These are phyloP conservation scores for Kluyveromyces siamensis DNA, from an alignment of 805 yeast genomes.

Conservation along the genomic window DNA sequence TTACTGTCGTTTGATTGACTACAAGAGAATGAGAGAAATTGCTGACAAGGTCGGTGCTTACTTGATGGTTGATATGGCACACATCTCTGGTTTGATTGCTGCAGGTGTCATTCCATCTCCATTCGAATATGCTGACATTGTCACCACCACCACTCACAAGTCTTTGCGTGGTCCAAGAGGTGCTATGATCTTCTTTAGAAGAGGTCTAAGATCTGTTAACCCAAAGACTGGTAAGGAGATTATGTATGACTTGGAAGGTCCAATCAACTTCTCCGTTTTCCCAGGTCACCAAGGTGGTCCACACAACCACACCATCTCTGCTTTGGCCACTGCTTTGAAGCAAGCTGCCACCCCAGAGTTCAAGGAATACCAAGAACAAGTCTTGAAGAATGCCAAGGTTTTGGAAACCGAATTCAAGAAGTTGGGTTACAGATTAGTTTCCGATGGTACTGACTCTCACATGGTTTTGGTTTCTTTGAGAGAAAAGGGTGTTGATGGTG, in stretches of 20 bases:
- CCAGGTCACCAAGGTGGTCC: conserved; percentile 99
- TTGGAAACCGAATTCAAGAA: conserved; percentile 67
- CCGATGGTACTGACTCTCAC: conserved; percentile 96
- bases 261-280: conserved; percentile 96
- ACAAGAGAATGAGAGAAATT: conserved; percentile 90
- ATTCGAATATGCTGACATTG: conserved; percentile 93
- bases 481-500: conserved; percentile 90
- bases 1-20: conserved; percentile 92
- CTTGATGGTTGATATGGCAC: conserved; percentile 96
- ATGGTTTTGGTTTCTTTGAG: conserved; percentile 86
- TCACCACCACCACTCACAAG: conserved; percentile 97
- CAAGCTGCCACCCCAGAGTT: conserved; percentile 90
- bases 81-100: conserved; percentile 90
- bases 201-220: conserved; percentile 80
- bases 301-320: conserved; percentile 97
- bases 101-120: conserved; percentile 96
- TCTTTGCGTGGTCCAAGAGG: conserved; percentile 99
- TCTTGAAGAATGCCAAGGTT: conserved; percentile 77
- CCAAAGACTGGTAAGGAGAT: conserved; percentile 90
- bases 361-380: conserved; percentile 82
- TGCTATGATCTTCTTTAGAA: conserved; percentile 98
- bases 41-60: conserved; percentile 98
- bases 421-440: conserved; percentile 73
- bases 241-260: conserved; percentile 83
- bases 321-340: conserved; percentile 91